Evolutionary conservation across 1,284 basidiomycete species (phyloP).

Genomic region (Sphaerobolus stellatus): DNA sequence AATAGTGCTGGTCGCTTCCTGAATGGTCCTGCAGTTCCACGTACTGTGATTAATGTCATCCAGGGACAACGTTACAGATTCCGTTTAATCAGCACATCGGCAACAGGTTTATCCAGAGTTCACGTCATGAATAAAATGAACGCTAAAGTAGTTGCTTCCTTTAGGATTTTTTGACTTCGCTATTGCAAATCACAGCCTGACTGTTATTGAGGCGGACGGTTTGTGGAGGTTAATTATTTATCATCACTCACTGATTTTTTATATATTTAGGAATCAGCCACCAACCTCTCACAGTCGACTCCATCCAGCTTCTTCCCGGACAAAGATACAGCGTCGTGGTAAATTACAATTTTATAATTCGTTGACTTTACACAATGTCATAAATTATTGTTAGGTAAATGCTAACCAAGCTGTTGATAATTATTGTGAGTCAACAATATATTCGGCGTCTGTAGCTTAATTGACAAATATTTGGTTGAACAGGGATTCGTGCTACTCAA

Average conservation of each 20-base stretch:
- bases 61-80: slow-evolving; percentile 40
- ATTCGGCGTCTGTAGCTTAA: slow-evolving; percentile 21
- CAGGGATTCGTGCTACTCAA: slow-evolving; percentile 24
- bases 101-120: not conserved
- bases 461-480: too few relatives aligned
- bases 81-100: slow-evolving; percentile 1
- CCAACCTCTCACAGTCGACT: slow-evolving; percentile 31
- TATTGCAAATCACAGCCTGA: slow-evolving; percentile 38
- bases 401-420: slow-evolving; percentile 36
- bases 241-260: not conserved
- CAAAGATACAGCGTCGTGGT: slow-evolving; percentile 40
- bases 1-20: slow-evolving; percentile 42
- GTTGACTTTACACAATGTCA: not conserved
- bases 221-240: slow-evolving; percentile 5
- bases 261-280: not conserved
- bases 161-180: slow-evolving; percentile 24
- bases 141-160: not conserved
- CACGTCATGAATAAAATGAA: not conserved
- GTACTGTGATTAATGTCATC: slow-evolving; percentile 34
- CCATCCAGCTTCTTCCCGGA: slow-evolving; percentile 34
- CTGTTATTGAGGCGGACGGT: slow-evolving; percentile 37
- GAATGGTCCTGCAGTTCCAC: slow-evolving; percentile 34
- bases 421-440: slow-evolving; percentile 33
- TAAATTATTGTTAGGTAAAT: slow-evolving; percentile 16
- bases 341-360: slow-evolving; percentile 7